Base-by-base conservation (phyloP, 345 rosid species). In the Gossypium australe region DNA sequence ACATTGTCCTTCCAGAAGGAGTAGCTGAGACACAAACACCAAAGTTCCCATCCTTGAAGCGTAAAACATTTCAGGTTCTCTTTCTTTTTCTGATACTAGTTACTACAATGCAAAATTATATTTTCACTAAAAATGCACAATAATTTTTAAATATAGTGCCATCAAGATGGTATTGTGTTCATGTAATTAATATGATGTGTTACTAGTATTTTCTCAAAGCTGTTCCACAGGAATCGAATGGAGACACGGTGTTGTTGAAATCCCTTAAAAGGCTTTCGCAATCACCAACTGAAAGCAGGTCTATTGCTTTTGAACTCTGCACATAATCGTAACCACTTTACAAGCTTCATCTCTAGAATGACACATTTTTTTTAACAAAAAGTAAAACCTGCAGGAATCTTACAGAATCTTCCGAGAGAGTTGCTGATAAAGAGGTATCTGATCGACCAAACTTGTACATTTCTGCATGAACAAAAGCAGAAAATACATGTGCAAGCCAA, bases 261-360 rank as follows among this genome's bases (percentile, higher is more conserved):
- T 85, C 89, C 62, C 84, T 64, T 24, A 93, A 93, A 82, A 90
- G 87, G 25, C 78, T 85, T 67, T 89, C 92, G 53, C 80, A 61
- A 70, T 77, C 88, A 75, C 94, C 91, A 7, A 86, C 68, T 51
- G 85, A 84, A 83, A 88, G 70, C 87, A 87, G 98, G 99, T 93
- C 49, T 44, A 4, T 64, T 71, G 14, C 73, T 27, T 27, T 53
- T 73, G 11, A 52, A 61, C 66, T 70, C 13, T 53, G 56, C 64
- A 18, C 53, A 57, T 59, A 29, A 12, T 29, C 67, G 29, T 67
- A 5, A 76, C 61, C 64, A 16, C 60, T 58, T 49, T 78, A 71
- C 29, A 14, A 25, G 34, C 16, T 34, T 44, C n/a, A 65, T 56
- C 43, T 3, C 56, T 60, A 62, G 77, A 24, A 72, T 71, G 24